Evolutionary conservation across 2,329 filamentous ascomycete genomes (phyloP), one percentile per base, ranked within the genome.

Genomic region (Arachnopeziza araneosa): DNA sequence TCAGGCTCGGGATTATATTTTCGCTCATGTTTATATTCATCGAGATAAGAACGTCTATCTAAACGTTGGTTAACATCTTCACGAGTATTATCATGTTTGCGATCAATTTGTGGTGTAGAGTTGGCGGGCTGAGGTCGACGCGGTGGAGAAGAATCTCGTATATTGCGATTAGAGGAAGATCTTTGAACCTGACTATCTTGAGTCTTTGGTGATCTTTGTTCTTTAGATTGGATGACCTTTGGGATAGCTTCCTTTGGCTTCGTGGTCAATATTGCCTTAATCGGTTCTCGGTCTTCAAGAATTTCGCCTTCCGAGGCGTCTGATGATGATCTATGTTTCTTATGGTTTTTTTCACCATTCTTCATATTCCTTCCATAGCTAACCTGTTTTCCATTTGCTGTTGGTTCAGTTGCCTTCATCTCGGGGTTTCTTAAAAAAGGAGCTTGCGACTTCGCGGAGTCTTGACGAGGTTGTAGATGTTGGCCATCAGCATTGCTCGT

Each of bases 231-330:
- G 54, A 48, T 52, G 21, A 50, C 14, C 24, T 62, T 66, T 50
- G 52, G 52, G 24, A 57, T 57, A 21, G 56, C 48, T 50, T 66
- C 63, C 52, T 64, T 69, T 57, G 62, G 55, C 24, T 66, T 63
- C n/a, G 59, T 58, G 44, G 64, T 56, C 56, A 61, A 58, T 48
- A 51, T 49, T 52, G 61, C 24, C 55, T 60, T 66, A 57, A 54
- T 60, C 9, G 63, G 58, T 44, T 59, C 57, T 53, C 60, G 50
- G 48, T 71, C 69, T 65, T 73, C 71, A 50, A 70, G 24, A 60
- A 73, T 71, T 59, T 73, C 71, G n/a, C 71, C 70, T 26, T 71
- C 69, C 17, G 69, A 70, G 17, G 60, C 57, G 48, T 69, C 67
- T 22, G 66, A 66, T 14, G 57, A 58, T 24, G 67, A 63, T 60